These are phyloP conservation scores for Chaetomium globosum DNA, from an alignment of 2,329 filamentous ascomycete genomes.

Conservation along the genomic window DNA sequence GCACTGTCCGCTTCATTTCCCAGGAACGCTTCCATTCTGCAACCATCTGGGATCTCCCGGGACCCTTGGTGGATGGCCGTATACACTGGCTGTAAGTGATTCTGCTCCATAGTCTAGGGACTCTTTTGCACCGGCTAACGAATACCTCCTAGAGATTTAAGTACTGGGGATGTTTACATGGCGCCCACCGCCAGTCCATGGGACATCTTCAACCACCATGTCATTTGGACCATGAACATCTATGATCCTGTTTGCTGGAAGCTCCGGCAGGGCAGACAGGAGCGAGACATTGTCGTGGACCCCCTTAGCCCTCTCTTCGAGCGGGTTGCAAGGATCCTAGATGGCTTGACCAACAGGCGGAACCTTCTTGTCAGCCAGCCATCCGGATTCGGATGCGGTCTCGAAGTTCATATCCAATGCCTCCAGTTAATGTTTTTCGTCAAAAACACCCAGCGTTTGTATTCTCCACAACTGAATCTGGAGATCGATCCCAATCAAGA, in stretches of 20 bases:
- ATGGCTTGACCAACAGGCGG: neutral
- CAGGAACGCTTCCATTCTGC: neutral
- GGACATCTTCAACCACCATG: neutral
- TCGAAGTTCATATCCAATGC: neutral
- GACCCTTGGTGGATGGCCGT: neutral
- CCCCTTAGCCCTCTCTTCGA: neutral
- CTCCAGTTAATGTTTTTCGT: neutral
- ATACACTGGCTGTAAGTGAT: neutral
- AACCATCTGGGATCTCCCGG: neutral
- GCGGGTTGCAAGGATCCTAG: neutral
- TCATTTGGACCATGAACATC: neutral
- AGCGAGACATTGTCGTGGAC: neutral
- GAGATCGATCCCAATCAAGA: neutral
- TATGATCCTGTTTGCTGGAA: neutral
- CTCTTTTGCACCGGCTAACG: neutral
- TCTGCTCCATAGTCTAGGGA: neutral
- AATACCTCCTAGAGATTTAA: neutral
- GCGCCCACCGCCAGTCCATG: neutral
- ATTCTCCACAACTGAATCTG: neutral
- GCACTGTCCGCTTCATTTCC: neutral
- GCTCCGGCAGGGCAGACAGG: neutral
- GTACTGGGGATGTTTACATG: neutral
- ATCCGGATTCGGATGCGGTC: neutral
- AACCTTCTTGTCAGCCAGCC: neutral
- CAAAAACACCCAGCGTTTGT: neutral